Conservation (phyloP, 306 rosid species). For the Vigna trinervia region DNA sequence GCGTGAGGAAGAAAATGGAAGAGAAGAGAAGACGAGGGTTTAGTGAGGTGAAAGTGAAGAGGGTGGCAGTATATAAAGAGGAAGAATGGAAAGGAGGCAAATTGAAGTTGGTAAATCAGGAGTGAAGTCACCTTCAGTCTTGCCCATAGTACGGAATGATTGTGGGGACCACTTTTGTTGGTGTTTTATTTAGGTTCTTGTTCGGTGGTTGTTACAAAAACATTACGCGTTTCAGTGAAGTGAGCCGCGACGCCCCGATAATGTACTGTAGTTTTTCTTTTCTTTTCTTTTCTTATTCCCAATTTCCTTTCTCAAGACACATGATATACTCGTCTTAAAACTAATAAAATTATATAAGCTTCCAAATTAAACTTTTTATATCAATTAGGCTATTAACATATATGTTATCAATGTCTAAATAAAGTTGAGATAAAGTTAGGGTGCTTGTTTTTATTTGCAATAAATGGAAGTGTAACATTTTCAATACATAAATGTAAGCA, state of each 20-base stretch:
- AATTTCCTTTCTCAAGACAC: too few relatives aligned
- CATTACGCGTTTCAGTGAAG: not conserved
- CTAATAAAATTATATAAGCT: too few relatives aligned
- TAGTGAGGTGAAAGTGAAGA: not conserved
- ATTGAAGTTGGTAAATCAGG: constrained; percentile 17
- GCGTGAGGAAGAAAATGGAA: constrained; percentile 31
- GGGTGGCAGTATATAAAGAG: not conserved
- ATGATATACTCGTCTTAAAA: too few relatives aligned
- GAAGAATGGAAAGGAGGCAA: not conserved
- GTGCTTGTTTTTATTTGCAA: too few relatives aligned
- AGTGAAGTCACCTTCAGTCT: constrained; percentile 35
- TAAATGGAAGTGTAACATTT: too few relatives aligned
- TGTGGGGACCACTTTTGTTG: constrained; percentile 31
- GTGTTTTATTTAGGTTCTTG: constrained; percentile 1
- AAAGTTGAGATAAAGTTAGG: too few relatives aligned
- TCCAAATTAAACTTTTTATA: too few relatives aligned
- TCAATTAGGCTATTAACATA: too few relatives aligned
- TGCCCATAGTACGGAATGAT: constrained; percentile 61
- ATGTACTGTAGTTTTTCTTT: not conserved
- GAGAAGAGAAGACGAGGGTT: not conserved
- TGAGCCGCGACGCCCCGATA: constrained; percentile 14
- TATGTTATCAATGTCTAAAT: not conserved
- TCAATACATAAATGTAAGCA: too few relatives aligned
- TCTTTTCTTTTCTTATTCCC: not conserved
- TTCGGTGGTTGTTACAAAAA: not conserved